Base-by-base conservation (phyloP, 306 rosid genomes). In the Pachyrhizus erosus region DNA sequence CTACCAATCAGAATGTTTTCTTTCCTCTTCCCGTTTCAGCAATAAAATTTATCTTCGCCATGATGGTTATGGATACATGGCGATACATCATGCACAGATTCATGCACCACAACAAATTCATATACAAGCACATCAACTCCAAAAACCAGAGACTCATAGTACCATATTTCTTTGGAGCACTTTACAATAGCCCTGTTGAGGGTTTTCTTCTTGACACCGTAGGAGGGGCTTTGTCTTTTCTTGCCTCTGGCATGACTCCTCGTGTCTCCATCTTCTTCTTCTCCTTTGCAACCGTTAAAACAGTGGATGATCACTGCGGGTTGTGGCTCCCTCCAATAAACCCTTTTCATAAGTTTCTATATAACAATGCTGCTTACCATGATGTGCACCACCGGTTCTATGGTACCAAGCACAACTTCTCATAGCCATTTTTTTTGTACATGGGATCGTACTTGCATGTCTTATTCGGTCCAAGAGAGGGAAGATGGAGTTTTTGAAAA, bases 321-420 rank as follows among this genome's bases (percentile, higher is more conserved):
- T 43, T 43, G 2, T 43, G 46, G 46, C 46, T 42, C 46, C 46
- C 46, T 42, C 46, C 13, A 3, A 42, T 42, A 12, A 42, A 42
- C 46, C 46, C 46, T 10, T 14, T 46, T 1, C 55, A 48, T 5
- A 48, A 17, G 20, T 17, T 5, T 3, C 15, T 48, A 0, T 48
- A 48, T 15, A 15, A 48, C 20, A 92, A 92, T 54, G 83, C 91
- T 26, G 94, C 94, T 1, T 92, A 90, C 69, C 93, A 89, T 24
- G 97, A 90, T 57, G 84, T 90, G 68, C 97, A 92, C 64, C 97
- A 92, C 71, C 93, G 90, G 89, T 89, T 92, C 5, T 90, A 90
- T 72, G 94, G 94, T 65, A 89, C 27, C 86, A 92, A 92, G 90
- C 86, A 86, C 76, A 92, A 89, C 84, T 92, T 34, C 39, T 34